Evolutionary conservation across 495 filamentous ascomycete genomes (phyloP).

Genomic region (Beverwykella pulmonaria): DNA sequence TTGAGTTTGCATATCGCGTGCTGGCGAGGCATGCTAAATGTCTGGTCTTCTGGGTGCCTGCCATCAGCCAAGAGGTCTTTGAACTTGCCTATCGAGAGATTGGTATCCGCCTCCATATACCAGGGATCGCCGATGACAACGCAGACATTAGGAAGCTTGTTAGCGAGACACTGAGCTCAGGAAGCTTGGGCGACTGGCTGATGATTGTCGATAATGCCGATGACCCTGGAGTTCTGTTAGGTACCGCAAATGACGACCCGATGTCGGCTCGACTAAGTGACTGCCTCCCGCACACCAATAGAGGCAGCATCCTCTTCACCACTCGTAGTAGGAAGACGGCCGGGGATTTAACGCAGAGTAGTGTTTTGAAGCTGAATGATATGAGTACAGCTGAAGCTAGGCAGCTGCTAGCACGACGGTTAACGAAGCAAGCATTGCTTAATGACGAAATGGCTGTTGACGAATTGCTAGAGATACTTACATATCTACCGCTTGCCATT

Average conservation of each 20-base stretch:
- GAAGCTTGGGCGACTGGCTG: slow-evolving; percentile 12
- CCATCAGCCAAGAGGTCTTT: slow-evolving; percentile 9
- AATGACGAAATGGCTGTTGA: slow-evolving; percentile 13
- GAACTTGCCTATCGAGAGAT: slow-evolving; percentile 17
- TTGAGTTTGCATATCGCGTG: too few relatives aligned
- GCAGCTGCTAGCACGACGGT: slow-evolving; percentile 13
- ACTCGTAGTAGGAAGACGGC: slow-evolving; percentile 43
- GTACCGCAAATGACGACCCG: neutral
- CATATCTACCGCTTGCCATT: slow-evolving; percentile 41
- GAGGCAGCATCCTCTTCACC: slow-evolving; percentile 45
- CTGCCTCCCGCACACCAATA: slow-evolving; percentile 43
- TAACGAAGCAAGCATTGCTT: slow-evolving; percentile 28
- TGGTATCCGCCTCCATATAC: slow-evolving; percentile 1
- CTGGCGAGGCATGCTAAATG: too few relatives aligned
- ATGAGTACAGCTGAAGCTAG: slow-evolving; percentile 31
- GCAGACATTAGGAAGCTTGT: slow-evolving; percentile 16
- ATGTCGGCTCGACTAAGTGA: slow-evolving; percentile 29
- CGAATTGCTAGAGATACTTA: slow-evolving; percentile 22
- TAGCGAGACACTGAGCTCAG: slow-evolving; percentile 6
- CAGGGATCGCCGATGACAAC: slow-evolving; percentile 15
- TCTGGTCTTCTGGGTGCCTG: too few relatives aligned
- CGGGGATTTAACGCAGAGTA: slow-evolving; percentile 26
- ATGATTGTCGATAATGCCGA: slow-evolving; percentile 36
- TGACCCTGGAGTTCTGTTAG: slow-evolving; percentile 18
- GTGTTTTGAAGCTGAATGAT: slow-evolving; percentile 40